These are phyloP conservation scores for Pythium coloratum DNA, from an alignment of 352 stramenopile genomes.

Conservation along the genomic window DNA sequence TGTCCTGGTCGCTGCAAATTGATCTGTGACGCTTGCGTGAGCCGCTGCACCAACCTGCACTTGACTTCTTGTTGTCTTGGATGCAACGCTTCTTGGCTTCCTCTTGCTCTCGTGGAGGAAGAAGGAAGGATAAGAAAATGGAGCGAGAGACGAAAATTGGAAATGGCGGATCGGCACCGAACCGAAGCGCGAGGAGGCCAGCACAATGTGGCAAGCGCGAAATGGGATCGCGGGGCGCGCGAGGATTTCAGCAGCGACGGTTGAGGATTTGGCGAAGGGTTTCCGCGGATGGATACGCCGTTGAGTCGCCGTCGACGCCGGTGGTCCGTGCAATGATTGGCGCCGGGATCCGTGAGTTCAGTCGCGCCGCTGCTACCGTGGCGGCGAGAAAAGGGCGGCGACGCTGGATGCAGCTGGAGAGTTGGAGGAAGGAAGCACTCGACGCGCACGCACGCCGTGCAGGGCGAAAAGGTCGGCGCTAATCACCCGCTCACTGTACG, in stretches of 20 bases:
- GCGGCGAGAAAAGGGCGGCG: slow-evolving; percentile 1
- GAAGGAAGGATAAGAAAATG: slow-evolving; percentile 17
- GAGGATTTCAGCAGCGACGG: slow-evolving; percentile 19
- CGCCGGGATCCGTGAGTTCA: not conserved
- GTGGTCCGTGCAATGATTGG: not conserved
- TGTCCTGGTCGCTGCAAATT: slow-evolving; percentile 17
- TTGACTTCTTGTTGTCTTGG: not conserved
- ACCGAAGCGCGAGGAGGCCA: slow-evolving; percentile 16
- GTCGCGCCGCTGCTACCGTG: not conserved
- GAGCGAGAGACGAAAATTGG: not conserved
- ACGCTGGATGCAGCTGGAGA: not conserved
- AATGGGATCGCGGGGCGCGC: not conserved
- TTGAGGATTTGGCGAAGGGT: slow-evolving; percentile 4
- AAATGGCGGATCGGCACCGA: slow-evolving; percentile 16
- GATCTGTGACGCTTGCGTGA: slow-evolving; percentile 10
- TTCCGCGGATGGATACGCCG: slow-evolving; percentile 1
- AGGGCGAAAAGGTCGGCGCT: slow-evolving; percentile 1
- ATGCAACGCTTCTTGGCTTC: not conserved
- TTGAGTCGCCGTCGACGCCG: not conserved
- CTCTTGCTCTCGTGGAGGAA: slow-evolving; percentile 10
- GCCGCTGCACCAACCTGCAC: not conserved
- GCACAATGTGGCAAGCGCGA: slow-evolving; percentile 22
- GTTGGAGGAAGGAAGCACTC: not conserved
- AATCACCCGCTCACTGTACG: not conserved
- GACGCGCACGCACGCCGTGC: not conserved